Base-by-base conservation (phyloP, 1,139 yeast species). In the Maudiozyma humilis region DNA sequence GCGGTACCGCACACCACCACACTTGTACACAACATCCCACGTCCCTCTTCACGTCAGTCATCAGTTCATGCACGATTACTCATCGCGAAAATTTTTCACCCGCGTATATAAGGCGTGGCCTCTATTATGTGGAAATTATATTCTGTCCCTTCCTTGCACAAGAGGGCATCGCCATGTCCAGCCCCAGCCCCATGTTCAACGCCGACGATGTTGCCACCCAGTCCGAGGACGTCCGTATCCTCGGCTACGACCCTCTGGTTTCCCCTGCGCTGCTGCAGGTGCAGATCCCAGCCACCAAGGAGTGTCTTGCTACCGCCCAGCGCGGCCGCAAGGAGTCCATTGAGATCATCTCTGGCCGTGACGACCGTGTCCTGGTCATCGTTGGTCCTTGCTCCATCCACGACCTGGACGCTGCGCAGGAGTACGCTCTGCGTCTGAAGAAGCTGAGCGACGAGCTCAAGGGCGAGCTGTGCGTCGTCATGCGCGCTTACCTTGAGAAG, bases 361-460 rank as follows among this genome's bases (percentile, higher is more conserved):
- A 84, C 59, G 95, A 87, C 74, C 79, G 88, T 62, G 73, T 88
- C 47, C 71, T 91, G 45, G 84, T 88, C 32, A 72, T 82, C 43
- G 93, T 91, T 44, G 96, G 98, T 2, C 98, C 98, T 49, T 91
- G 98, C 66, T 89, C 97, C 29, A 82, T 91, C 57, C 98, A 91
- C 65, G 97, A 91, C 66, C 78, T 93, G 48, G 78, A 72, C 34
- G 84, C 93, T 34, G 97, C 97, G 37, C 67, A 84, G 64, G 97
- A 87, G 40, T 91, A 91, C 67, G 95, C 94, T 47, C 66, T 65
- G 32, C 74, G 84, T 55, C 73, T 91, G 54, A 75, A 79, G 63
- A 72, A 72, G 50, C 68, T 83, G 50, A 71, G 88, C 38, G 81
- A 76, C 42, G 86, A 85, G 66, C 74, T 85, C 51, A 66, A 76